Base-by-base conservation (phyloP, 2,329 filamentous ascomycete species). In the Dothideomycetes sp. region DNA sequence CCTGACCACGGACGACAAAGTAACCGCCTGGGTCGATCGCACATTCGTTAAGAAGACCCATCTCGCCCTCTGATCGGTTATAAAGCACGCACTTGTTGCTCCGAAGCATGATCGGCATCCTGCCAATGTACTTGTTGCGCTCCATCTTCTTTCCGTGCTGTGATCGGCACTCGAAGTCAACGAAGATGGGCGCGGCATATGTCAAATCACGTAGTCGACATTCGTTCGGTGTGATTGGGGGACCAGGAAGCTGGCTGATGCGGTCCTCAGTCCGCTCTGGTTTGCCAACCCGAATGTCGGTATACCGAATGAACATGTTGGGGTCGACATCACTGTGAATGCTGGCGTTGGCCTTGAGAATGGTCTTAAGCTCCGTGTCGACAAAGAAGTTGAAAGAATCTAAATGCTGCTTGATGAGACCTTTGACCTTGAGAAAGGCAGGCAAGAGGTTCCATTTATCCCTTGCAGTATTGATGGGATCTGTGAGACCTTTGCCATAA, bases 381-480 rank as follows among this genome's bases (percentile, higher is more conserved):
- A 95, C 83, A 53, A 98, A 96, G 65, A 91, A 94, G 65, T 98
- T 95, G 72, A 93, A 98, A 17, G 91, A 96, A 66, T 98, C 93
- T 56, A 94, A 89, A 61, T 95, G 88, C 69, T 96, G 89, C 62
- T 95, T 95, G 38, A 95, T 88, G 42, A 95, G 70, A 42, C 88
- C 88, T 64, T 98, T 98, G 53, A 95, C 88, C 62, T 95, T 95
- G 43, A 98, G 68, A 61, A 98, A 98, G n/a, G 91, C 91, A 1
- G 91, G 93, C 19, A 98, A 66, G 31, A 98, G 71, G 59, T 96
- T 94, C 77, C 89, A 95, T 70, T 98, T 98, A 67, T 98, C 91
- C 45, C 64, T 66, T 19, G 77, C 78, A 2, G 79, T 82, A 45
- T 80, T 70, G 52, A 84, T 83, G 3, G 78, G 77, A 54, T 82